A percentile compares a stretch with the other conserved stretches of the same genome.
Evolutionary conservation across 2,329 filamentous ascomycete species (phyloP).

Genomic region (Ophiostoma ips): DNA sequence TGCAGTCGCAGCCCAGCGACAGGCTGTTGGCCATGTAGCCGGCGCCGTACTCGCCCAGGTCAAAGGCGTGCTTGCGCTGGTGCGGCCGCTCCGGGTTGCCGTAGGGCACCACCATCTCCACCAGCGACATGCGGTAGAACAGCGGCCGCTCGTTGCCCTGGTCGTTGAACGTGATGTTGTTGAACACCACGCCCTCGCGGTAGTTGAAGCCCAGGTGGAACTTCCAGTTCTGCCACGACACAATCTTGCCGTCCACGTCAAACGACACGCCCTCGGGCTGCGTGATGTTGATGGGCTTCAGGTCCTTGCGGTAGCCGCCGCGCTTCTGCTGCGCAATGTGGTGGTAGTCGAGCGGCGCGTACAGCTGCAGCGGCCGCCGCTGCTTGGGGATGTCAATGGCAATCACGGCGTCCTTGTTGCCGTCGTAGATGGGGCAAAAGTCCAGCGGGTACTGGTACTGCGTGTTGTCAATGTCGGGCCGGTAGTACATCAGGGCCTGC

Average conservation of each 20-base stretch:
- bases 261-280: conserved; percentile 80
- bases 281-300: conserved; percentile 65
- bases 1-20: conserved; percentile 69
- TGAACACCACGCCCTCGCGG: conserved; percentile 78
- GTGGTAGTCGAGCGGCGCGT: conserved; percentile 66
- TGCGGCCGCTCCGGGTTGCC: conserved; percentile 70
- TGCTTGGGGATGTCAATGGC: conserved; percentile 73
- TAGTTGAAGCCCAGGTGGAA: conserved; percentile 94
- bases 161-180: conserved; percentile 82
- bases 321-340: conserved; percentile 56
- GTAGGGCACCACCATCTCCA: conserved; percentile 90
- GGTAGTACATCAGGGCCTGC: conserved; percentile 92
- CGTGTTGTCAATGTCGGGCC: conserved; percentile 69
- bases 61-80: conserved; percentile 69
- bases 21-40: conserved; percentile 76
- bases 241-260: conserved; percentile 44
- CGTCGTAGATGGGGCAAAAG: conserved; percentile 85
- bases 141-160: conserved; percentile 62
- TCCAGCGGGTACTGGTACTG: conserved; percentile 88
- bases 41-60: conserved; percentile 59
- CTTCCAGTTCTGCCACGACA: conserved; percentile 89
- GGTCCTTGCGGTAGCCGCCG: conserved; percentile 61
- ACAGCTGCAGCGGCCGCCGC: conserved; percentile 59
- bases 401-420: conserved; percentile 63
- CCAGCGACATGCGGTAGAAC: conserved; percentile 79